Base-by-base conservation (phyloP, 2,329 filamentous ascomycete species). In the Talaromyces albobiverticillius region DNA sequence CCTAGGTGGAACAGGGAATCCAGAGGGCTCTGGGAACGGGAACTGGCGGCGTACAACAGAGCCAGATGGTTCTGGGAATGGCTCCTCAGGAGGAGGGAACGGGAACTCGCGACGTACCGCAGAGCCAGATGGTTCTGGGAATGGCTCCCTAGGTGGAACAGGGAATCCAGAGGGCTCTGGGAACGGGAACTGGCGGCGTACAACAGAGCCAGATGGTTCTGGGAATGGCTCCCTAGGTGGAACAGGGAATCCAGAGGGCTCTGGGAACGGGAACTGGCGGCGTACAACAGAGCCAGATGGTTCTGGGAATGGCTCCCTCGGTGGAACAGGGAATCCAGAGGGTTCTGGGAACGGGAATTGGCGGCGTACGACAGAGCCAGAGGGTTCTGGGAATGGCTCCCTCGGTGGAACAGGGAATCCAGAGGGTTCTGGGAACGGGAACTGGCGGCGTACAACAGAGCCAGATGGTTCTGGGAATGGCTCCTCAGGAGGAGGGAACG, bases 41-140 rank as follows among this genome's bases (percentile, higher is more conserved):
- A 42, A 16, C 16, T 22, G 43, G 20, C 20, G 52, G 46, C 29
- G 45, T 10, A 26, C 36, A 0, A 31, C 43, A 4, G 38, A 10
- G 11, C 51, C 43, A 22, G 51, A 53, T 31, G 51, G 51, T 2
- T 20, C 31, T 13, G 51, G 32, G n/a, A 46, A 25, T n/a, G 46
- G 46, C 13, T 9, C 46, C 31, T 9, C 14, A 13, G 46, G 6
- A 29, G 22, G n/a, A 23, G 46, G 46, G 46, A 46, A 46, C 4
- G 42, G 25, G 9, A 32, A 29, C n/a, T 46, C 13, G 6, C 25
- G 38, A 42, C 18, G 38, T 11, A 10, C 41, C 6, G 41, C 11
- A 43, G 25, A 43, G 20, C 20, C 41, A 26, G 41, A 29, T 8
- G 38, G 38, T 2, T 16, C 38, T 1, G 38, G 38, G n/a, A 18